A percentile compares a stretch with the other conserved stretches of the same genome.
Conservation (phyloP, 148 eudicot genomes). For the Fagopyrum homotropicum region DNA sequence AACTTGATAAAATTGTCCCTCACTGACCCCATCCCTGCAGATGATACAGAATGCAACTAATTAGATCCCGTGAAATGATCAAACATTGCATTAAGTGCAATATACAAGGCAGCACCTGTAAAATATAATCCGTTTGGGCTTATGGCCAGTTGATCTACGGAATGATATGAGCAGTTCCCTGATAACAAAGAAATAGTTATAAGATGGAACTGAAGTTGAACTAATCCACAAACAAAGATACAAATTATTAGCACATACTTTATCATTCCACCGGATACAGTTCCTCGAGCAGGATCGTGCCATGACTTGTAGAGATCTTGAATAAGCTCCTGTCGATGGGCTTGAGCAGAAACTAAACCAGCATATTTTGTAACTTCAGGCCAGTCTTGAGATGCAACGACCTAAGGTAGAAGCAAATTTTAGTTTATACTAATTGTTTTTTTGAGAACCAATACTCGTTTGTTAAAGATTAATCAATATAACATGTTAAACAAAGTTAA, state of each 20-base stretch:
- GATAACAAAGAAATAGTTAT: not conserved
- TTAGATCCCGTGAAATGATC: not conserved
- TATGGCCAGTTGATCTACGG: conserved; percentile 59
- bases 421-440: not conserved
- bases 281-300: conserved; percentile 55
- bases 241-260: conserved; percentile 28
- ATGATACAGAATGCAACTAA: not conserved
- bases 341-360: conserved; percentile 73
- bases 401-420: not conserved
- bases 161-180: conserved; percentile 29
- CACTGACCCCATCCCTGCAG: conserved; percentile 85
- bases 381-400: conserved; percentile 61
- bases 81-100: not conserved
- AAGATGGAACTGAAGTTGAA: not conserved
- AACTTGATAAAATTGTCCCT: conserved; percentile 81
- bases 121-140: conserved; percentile 75
- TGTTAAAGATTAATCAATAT: not conserved
- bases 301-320: conserved; percentile 61
- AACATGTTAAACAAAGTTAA: not conserved
- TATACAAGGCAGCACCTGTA: conserved; percentile 43
- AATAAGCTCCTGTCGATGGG: conserved; percentile 71
- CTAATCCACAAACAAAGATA: not conserved
- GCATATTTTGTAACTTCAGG: conserved; percentile 78
- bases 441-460: not conserved
- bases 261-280: conserved; percentile 65